phyloP scores from a whole-genome alignment of 768 basidiomycete genomes.

The Zangia roseola region DNA sequence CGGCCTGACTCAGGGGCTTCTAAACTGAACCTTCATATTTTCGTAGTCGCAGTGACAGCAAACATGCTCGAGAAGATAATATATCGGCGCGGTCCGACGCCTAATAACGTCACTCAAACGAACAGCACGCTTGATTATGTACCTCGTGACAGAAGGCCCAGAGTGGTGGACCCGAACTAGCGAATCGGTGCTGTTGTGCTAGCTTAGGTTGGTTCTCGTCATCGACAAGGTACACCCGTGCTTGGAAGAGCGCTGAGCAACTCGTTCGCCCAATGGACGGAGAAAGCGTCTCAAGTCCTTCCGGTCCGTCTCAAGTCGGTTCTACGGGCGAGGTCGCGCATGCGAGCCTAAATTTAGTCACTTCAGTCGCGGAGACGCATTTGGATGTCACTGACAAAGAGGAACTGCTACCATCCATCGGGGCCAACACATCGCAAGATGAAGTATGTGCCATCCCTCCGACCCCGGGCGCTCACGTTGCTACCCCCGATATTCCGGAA shows the following conservation, averaged over 20 bases:
- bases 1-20: too few relatives aligned
- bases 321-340: neutral
- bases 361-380: neutral
- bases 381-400: neutral
- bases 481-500: neutral
- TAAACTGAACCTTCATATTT: neutral
- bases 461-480: neutral
- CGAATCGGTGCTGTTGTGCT: neutral
- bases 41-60: neutral
- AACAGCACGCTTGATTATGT: conserved; percentile 1
- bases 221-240: neutral
- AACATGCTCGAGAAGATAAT: conserved; percentile 5
- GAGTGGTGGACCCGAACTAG: conserved; percentile 6
- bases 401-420: neutral
- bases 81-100: conserved; percentile 3
- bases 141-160: conserved; percentile 1
- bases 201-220: neutral
- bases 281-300: neutral
- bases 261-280: neutral
- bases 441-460: neutral
- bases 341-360: neutral
- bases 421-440: neutral
- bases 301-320: neutral
- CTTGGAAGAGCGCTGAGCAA: conserved; percentile 5
- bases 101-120: too few relatives aligned